Conservation (phyloP, 139 green algal species). For the Dunaliella primolecta region DNA sequence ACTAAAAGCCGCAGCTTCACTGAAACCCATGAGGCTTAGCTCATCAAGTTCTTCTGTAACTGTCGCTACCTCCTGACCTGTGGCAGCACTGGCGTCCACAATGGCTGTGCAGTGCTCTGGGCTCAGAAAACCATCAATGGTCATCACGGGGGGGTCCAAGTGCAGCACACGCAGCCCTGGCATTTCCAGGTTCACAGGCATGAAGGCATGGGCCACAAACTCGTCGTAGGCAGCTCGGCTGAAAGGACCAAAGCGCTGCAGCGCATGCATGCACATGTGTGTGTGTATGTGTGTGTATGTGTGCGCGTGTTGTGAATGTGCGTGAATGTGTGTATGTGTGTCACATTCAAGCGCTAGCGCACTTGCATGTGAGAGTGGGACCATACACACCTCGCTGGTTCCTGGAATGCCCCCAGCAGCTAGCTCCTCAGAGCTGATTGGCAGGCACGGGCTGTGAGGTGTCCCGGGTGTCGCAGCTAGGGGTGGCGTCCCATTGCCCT, state of each 20-base stretch:
- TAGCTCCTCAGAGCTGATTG: background rate
- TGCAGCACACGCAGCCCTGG: slow-evolving; percentile 18
- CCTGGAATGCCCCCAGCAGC: background rate
- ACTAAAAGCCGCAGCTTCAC: no score
- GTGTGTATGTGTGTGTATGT: background rate
- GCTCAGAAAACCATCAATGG: slow-evolving; percentile 41
- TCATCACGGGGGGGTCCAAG: slow-evolving; percentile 56
- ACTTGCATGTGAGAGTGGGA: no score
- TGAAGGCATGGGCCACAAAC: background rate
- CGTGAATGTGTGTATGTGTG: no score
- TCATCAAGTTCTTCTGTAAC: no score
- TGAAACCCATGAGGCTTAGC: no score
- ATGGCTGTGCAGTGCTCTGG: slow-evolving; percentile 32
- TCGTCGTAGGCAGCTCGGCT: background rate
- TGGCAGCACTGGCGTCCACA: background rate
- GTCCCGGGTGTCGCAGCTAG: background rate
- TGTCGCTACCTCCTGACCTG: no score
- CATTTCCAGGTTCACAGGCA: background rate
- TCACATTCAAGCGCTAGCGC: no score
- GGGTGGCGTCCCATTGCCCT: no score
- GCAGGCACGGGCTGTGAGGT: background rate
- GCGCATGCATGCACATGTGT: background rate
- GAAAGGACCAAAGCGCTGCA: background rate
- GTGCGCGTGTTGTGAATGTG: background rate
- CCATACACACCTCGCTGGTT: background rate